Evolutionary conservation across 1,284 basidiomycete genomes (phyloP).

Genomic region (Microbotryomycetes sp.): DNA sequence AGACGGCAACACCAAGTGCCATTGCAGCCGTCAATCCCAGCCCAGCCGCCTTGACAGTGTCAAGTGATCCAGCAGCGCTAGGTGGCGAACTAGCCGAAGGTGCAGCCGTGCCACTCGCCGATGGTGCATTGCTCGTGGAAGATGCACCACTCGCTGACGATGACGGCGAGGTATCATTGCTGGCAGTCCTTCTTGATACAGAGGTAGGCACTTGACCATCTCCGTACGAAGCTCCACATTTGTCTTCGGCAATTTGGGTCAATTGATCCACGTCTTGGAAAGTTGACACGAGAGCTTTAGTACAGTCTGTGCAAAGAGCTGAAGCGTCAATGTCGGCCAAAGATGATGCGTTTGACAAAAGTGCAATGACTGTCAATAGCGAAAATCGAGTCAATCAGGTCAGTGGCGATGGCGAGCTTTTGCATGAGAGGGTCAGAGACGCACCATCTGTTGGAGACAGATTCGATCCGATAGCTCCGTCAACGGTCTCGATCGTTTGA

Average conservation of each 20-base stretch:
- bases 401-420: background rate
- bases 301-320: background rate
- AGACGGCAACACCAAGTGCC: no score
- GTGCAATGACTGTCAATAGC: background rate
- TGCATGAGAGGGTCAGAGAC: background rate
- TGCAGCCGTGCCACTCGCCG: background rate
- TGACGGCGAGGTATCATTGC: no score
- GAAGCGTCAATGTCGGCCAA: background rate
- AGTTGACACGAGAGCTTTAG: background rate
- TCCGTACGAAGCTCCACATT: constrained; percentile 3
- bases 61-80: background rate
- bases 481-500: background rate
- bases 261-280: background rate
- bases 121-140: no score
- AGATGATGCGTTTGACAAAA: background rate
- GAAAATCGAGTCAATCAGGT: background rate
- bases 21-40: no score
- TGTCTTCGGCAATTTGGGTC: background rate
- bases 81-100: background rate
- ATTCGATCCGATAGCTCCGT: background rate
- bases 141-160: background rate
- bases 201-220: constrained; percentile 8
- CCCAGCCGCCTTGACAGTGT: background rate
- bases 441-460: background rate
- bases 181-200: background rate